Percentiles rank a stretch among this genome's conserved stretches.
phyloP scores from a whole-genome alignment of 2,329 filamentous ascomycete species.

The Helotiales sp. region DNA sequence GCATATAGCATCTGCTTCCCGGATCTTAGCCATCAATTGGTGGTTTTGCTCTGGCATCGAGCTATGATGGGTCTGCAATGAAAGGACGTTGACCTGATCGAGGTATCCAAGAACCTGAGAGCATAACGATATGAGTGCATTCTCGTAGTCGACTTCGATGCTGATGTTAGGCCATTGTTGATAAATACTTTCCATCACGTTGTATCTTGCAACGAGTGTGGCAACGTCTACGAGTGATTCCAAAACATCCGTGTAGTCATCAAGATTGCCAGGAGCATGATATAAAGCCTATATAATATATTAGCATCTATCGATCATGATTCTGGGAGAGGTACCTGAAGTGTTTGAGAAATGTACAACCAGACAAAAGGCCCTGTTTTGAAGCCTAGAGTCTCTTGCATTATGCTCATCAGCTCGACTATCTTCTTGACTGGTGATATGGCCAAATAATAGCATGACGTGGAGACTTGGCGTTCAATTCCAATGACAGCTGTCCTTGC shows the following conservation, averaged over 20 bases:
- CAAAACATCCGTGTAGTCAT: neutral
- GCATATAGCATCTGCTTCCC: neutral
- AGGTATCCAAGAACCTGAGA: constrained; percentile 7
- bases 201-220: constrained; percentile 17
- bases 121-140: constrained; percentile 8
- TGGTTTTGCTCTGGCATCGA: neutral
- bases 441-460: no score
- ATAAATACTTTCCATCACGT: constrained; percentile 21
- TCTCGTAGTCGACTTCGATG: neutral
- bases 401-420: constrained; percentile 1
- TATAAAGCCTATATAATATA: neutral
- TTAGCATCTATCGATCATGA: neutral
- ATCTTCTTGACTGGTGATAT: neutral
- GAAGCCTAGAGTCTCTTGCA: constrained; percentile 9
- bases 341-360: neutral
- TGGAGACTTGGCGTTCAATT: neutral
- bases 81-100: neutral
- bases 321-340: neutral
- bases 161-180: constrained; percentile 15
- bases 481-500: neutral
- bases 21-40: neutral
- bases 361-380: constrained; percentile 6
- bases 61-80: no score
- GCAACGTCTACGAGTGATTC: constrained; percentile 4
- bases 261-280: neutral